Evolutionary conservation across 1,284 basidiomycete species (phyloP).

Genomic region (Leccinum brunneo-olivaceum): DNA sequence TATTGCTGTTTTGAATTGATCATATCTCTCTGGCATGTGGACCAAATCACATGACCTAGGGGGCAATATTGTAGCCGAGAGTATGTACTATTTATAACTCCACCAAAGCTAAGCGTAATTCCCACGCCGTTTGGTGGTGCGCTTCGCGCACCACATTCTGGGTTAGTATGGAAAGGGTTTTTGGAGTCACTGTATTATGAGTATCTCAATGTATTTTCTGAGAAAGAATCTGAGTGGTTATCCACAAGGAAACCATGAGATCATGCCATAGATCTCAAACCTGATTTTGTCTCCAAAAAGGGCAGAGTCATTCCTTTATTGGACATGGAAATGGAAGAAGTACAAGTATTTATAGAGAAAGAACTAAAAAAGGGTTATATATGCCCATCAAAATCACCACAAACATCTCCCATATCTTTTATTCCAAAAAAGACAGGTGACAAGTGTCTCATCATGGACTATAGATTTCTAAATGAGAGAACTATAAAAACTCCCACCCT

Average conservation of each 20-base stretch:
- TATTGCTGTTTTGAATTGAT: too few species aligned
- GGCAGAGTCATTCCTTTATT: neutral
- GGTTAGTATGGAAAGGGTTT: too few species aligned
- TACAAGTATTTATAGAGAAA: neutral
- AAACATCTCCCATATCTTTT: neutral
- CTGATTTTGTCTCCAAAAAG: neutral
- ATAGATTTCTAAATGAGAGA: neutral
- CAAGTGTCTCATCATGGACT: neutral
- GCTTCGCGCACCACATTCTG: too few species aligned
- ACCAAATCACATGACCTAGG: too few species aligned
- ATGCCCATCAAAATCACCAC: neutral
- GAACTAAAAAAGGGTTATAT: neutral
- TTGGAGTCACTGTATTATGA: too few species aligned
- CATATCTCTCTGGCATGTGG: too few species aligned
- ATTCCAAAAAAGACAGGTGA: neutral
- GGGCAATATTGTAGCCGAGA: too few species aligned
- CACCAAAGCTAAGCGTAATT: too few species aligned
- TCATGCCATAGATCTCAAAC: neutral
- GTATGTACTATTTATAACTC: too few species aligned
- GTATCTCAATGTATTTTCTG: neutral
- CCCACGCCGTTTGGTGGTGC: too few species aligned
- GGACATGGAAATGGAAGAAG: neutral
- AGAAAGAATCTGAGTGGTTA: neutral
- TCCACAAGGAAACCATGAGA: neutral
- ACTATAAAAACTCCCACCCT: neutral